Base-by-base conservation (phyloP, 352 stramenopile species). In the Globisporangium alternatum region DNA sequence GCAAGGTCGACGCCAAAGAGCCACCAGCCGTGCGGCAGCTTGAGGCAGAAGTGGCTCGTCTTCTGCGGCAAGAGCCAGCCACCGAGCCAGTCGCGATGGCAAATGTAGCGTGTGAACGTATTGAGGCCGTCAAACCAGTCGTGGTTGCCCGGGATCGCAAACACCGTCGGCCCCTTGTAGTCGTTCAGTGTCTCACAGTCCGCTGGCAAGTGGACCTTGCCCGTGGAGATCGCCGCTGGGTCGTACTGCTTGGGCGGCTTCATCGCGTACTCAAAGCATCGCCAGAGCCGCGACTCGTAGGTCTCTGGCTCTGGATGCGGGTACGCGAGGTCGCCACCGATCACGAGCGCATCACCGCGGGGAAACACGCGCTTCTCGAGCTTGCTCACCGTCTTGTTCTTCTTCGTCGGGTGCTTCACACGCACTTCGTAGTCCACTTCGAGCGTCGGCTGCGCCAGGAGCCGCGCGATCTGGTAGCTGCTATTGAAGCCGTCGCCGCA, bases 41-140 rank as follows among this genome's bases (percentile, higher is more conserved):
- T 87, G 5, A 98, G 71, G 45, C 80, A 89, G 68, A 98, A 98
- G 74, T 98, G 96, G 35, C 86, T 97, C 37, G 90, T 95, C 61
- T 91, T 82, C 66, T 98, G 93, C 10, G 93, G 93, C 56, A 98
- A 75, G 1, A 96, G 69, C 93, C 93, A 98, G 6, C 92, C 93
- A 21, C 91, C 93, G 2, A 98, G 83, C 88, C 90, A 98, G 56
- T 97, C 89, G 45, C 91, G 79, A 31, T 95, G 87, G 59, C 92
- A 90, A 66, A 98, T 88, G 65, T 91, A 97, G 25, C 92, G 82
- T 30, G 81, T 97, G 56, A 95, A 98, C 10, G 92, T 98, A 62
- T 94, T 93, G 22, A 98, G 75, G 17, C 93, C 93, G 67, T 98
- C 93, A 68, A 97, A 97, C 91, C 93, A 98, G 65, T 98, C 93